These are phyloP conservation scores for Discostella stelligeroides DNA, from an alignment of 108 stramenopile genomes.

Conservation along the genomic window DNA sequence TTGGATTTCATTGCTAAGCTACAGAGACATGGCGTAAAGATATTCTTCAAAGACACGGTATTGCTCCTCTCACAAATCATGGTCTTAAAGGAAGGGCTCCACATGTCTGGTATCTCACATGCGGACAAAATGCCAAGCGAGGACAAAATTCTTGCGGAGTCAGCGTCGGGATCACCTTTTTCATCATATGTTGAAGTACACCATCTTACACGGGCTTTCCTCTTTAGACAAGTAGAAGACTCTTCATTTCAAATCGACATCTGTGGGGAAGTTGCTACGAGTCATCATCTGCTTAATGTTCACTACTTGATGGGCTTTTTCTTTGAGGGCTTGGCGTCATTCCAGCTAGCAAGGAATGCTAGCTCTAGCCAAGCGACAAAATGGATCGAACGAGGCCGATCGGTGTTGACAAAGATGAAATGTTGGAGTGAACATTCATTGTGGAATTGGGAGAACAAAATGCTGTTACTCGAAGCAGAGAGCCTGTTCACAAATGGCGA, in stretches of 20 bases:
- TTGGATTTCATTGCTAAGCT: conserved; percentile 10
- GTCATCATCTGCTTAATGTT: background rate
- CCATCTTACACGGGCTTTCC: conserved; percentile 1
- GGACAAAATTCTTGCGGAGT: background rate
- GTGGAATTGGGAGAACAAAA: conserved; percentile 22
- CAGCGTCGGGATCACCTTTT: background rate
- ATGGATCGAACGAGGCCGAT: background rate
- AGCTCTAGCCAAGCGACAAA: background rate
- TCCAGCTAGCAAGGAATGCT: conserved; percentile 6
- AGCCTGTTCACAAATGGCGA: conserved; percentile 7
- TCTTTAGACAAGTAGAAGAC: conserved; percentile 10
- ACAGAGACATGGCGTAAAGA: background rate
- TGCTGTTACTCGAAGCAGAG: conserved; percentile 15
- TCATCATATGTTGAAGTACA: background rate
- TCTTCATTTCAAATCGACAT: background rate
- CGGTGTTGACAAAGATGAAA: background rate
- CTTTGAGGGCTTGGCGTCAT: conserved; percentile 12
- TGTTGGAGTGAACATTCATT: background rate
- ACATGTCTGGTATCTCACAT: background rate
- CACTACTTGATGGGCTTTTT: background rate
- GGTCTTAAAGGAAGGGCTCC: background rate
- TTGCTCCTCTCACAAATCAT: background rate
- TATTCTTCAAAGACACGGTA: background rate
- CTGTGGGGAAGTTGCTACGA: background rate
- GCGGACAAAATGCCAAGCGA: background rate